Conservation (phyloP, 257 asterid genomes). For the Plectranthus barbatus region DNA sequence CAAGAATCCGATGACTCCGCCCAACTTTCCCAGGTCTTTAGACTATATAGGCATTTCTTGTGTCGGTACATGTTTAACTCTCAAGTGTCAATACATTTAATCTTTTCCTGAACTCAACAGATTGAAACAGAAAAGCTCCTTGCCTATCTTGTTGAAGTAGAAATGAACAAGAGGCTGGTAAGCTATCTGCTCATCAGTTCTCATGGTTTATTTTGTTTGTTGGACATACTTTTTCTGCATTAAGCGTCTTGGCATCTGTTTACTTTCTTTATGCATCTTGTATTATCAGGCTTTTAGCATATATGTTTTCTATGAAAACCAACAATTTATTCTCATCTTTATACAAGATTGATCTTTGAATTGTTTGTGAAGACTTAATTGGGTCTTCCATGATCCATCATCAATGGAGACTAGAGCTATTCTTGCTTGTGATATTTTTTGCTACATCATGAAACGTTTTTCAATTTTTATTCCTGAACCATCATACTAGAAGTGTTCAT, state of each 20-base stretch:
- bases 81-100: background rate
- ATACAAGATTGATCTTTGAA: background rate
- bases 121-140: slow-evolving; percentile 95
- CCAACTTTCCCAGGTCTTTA: slow-evolving; percentile 83
- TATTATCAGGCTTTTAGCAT: background rate
- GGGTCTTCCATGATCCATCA: background rate
- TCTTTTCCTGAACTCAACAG: slow-evolving; percentile 27
- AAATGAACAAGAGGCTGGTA: slow-evolving; percentile 79
- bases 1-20: slow-evolving; percentile 99
- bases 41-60: background rate
- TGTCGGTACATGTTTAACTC: too few relatives aligned
- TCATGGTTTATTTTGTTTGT: background rate
- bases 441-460: background rate
- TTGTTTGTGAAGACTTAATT: background rate
- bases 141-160: slow-evolving; percentile 95
- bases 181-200: slow-evolving; percentile 10
- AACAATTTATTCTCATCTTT: background rate
- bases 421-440: background rate
- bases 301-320: background rate
- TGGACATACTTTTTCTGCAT: too few relatives aligned
- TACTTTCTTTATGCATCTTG: background rate
- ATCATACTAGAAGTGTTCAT: background rate
- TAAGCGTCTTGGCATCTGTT: background rate
- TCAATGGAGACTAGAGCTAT: background rate
- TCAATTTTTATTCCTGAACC: background rate